Evolutionary conservation across 129 eudicot genomes (phyloP), one percentile per base, ranked within the genome.

Genomic region (Glebionis coronaria): DNA sequence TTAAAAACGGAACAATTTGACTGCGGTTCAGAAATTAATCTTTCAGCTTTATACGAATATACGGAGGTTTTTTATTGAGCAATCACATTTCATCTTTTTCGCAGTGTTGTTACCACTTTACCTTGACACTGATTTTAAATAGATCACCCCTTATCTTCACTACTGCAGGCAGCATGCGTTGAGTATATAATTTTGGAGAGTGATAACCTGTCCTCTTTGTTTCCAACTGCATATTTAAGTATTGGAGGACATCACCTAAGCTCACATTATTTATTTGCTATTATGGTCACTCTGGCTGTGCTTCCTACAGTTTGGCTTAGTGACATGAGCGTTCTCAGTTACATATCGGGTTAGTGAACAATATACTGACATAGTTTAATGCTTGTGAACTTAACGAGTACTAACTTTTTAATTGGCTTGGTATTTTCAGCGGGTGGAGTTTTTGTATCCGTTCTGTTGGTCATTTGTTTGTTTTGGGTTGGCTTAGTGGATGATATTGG

Each of bases 301-400:
- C 97, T 91, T 83, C 97, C 97, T 14, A 91, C 88, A 7, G 91
- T 86, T 69, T 87, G 88, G 88, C 87, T 91, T 66, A 76, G 84
- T n/a, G 83, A 91, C 84, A 69, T 91, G 57, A 91, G 96, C 35
- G 72, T 91, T 74, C 83, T 91, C 44, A 91, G 97, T 81, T 91
- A 88, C 84, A 78, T 91, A 44, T 91, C 97, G 12, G 97, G 97
- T 90, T 52, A 54, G 70, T 68, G 15, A 21, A 58, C 1, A 60
- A 60, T 57, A 56, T 57, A 23, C 3, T 12, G 6, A 40, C 16
- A 12, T 47, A 20, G 20, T 4, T 56, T 5, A 10, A 47, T 59
- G 10, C 51, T 38, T 68, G 13, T 55, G 12, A 56, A 6, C 4
- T 62, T 20, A 12, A 38, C 44, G 45, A 63, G 57, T 64, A 21